These are phyloP conservation scores for Xerocomellus intermedius DNA, from an alignment of 768 basidiomycete species.

Conservation along the genomic window DNA sequence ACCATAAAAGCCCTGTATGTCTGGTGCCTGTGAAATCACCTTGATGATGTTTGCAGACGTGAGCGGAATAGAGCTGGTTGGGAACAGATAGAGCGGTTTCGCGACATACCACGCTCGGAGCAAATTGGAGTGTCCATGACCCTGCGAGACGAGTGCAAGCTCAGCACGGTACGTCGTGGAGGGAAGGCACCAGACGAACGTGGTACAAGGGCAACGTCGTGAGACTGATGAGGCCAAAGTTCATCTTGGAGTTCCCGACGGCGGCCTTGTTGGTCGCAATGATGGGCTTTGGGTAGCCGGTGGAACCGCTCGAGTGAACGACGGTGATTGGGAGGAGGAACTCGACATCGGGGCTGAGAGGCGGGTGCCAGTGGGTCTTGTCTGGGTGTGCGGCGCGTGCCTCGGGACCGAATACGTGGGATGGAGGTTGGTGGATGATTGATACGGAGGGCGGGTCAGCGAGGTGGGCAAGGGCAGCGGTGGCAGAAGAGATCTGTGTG, in stretches of 20 bases:
- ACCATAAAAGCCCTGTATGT: constrained; percentile 33
- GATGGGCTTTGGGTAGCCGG: constrained; percentile 50
- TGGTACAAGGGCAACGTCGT: constrained; percentile 33
- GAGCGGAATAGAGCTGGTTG: constrained; percentile 41
- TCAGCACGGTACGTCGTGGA: neutral
- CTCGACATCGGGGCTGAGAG: constrained; percentile 23
- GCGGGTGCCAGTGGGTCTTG: constrained; percentile 22
- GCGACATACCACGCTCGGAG: constrained; percentile 45
- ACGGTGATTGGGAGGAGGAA: constrained; percentile 19
- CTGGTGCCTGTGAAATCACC: constrained; percentile 36
- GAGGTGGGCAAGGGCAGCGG: constrained; percentile 16
- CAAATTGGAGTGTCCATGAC: constrained; percentile 24
- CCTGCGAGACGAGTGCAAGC: constrained; percentile 4
- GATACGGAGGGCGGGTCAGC: constrained; percentile 21
- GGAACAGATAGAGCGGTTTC: constrained; percentile 44
- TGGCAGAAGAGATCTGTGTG: constrained; percentile 8
- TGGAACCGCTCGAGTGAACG: constrained; percentile 34
- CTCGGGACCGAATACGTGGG: constrained; percentile 13
- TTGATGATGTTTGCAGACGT: constrained; percentile 44
- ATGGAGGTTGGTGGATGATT: constrained; percentile 23
- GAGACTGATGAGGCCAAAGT: constrained; percentile 24
- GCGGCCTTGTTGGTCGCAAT: constrained; percentile 36
- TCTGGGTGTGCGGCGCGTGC: constrained; percentile 17
- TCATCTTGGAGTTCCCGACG: constrained; percentile 35
- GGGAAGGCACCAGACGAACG: constrained; percentile 20